phyloP scores from a whole-genome alignment of 371 early-diverging fungal species.

The Dipsacomyces acuminosporus region DNA sequence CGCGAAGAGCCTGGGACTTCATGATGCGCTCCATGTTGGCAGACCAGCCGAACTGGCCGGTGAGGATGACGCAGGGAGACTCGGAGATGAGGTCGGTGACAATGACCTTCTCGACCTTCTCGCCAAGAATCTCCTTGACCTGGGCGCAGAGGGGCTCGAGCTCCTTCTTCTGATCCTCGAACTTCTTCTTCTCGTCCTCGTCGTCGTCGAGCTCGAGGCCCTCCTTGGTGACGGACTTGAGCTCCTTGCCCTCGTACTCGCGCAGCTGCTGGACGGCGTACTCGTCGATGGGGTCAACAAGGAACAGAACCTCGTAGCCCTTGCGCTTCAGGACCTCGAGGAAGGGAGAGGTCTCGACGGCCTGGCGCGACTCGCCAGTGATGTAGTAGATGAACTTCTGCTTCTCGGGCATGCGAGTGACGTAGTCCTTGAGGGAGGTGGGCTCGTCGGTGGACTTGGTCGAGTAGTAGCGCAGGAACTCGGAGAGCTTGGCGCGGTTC shows the following conservation, averaged over 20 bases:
- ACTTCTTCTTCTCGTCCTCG: slow-evolving; percentile 88
- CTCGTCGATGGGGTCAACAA: slow-evolving; percentile 95
- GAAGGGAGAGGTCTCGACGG: slow-evolving; percentile 97
- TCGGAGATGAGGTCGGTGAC: slow-evolving; percentile 91
- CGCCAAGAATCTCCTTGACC: slow-evolving; percentile 90
- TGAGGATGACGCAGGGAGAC: slow-evolving; percentile 96
- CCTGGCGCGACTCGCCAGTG: slow-evolving; percentile 93
- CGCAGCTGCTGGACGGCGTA: slow-evolving; percentile 96
- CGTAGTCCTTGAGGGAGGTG: slow-evolving; percentile 91
- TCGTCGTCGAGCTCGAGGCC: slow-evolving; percentile 97
- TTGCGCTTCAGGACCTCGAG: slow-evolving; percentile 96
- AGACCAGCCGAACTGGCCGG: slow-evolving; percentile 98
- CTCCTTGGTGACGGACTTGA: slow-evolving; percentile 97
- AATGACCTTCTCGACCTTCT: slow-evolving; percentile 97
- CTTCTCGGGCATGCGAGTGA: slow-evolving; percentile 76
- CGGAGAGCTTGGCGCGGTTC: slow-evolving; percentile 82
- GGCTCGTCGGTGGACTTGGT: slow-evolving; percentile 88
- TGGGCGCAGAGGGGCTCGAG: slow-evolving; percentile 78
- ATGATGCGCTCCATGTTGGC: slow-evolving; percentile 99
- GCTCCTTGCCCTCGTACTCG: slow-evolving; percentile 98
- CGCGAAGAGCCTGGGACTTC: slow-evolving; percentile 98
- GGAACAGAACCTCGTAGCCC: slow-evolving; percentile 94
- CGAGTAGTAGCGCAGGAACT: slow-evolving; percentile 87
- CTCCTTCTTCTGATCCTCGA: slow-evolving; percentile 82
- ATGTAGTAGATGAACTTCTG: slow-evolving; percentile 94